A percentile compares a stretch with the other conserved stretches of the same genome.
These are phyloP conservation scores for Achaetomiella virescens DNA, from an alignment of 495 filamentous ascomycete genomes.

Conservation along the genomic window DNA sequence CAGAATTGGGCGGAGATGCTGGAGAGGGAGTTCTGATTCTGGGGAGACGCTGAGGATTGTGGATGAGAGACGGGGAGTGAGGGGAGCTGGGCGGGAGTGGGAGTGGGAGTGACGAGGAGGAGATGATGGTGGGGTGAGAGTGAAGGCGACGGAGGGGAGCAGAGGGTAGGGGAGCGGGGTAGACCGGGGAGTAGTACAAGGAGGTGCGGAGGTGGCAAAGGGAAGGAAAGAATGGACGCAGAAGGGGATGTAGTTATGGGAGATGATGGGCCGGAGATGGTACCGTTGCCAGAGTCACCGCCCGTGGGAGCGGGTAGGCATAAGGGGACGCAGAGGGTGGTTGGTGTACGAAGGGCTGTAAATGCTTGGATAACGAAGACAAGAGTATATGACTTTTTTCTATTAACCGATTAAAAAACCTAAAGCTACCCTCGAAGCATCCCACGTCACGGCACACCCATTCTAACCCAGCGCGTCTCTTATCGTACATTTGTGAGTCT, in stretches of 20 bases:
- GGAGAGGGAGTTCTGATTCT: constrained; percentile 84
- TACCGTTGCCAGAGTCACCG: constrained; percentile 10
- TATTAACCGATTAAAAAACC: not conserved
- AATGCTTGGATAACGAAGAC: not conserved
- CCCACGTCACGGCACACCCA: not conserved
- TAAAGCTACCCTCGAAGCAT: not conserved
- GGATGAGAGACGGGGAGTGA: constrained; percentile 29
- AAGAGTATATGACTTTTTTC: not conserved
- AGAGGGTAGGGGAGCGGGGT: not conserved
- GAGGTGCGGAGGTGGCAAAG: not conserved
- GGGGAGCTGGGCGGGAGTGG: constrained; percentile 28
- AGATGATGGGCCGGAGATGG: not conserved
- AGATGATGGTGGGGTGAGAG: not conserved
- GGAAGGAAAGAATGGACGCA: not conserved
- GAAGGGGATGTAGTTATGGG: constrained; percentile 19
- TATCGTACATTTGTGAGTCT: not conserved
- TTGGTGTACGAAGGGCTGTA: not conserved
- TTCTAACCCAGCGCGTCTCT: not conserved
- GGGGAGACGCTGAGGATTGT: constrained; percentile 69
- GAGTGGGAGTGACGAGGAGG: constrained; percentile 10
- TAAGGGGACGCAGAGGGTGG: not conserved
- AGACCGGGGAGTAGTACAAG: no score
- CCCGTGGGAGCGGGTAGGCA: not conserved
- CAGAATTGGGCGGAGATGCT: constrained; percentile 98
- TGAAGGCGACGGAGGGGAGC: not conserved